Evolutionary conservation across 257 asterid species (phyloP), one percentile per base, ranked within the genome.

Genomic region (Gentiana straminea): DNA sequence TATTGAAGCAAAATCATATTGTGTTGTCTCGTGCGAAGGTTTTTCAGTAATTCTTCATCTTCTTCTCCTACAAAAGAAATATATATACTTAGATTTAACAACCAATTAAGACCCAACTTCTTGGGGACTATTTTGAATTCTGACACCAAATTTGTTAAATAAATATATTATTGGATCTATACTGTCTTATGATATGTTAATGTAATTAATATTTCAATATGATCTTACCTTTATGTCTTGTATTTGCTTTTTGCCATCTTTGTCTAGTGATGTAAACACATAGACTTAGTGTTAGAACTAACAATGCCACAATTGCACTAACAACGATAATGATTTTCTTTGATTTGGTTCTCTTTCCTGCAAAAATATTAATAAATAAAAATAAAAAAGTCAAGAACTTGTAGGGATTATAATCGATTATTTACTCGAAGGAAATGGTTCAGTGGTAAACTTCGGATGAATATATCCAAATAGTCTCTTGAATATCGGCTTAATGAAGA

Each of bases 1-100:
- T 49, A 75, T 49, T 35, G 63, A 54, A 51, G 46, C 54, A 34
- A 71, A 24, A 54, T 65, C 72, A 62, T 57, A 63, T 39, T 62
- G 73, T 52, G 35, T 32, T 3, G 62, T 37, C 12, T 60, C 59
- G n/a, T 43, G 24, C 24, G 24, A 24, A 24, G 24, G 24, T 0
- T 10, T 6, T 11, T 32, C 52, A 34, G 33, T 33, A 33, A 53
- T 59, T 9, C 24, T 24, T 33, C 49, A 52, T 67, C 56, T 45
- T 36, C 12, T 52, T 67, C 3, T 48, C 49, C 43, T 12, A 51
- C 34, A 51, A 5, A 11, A 35, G 55, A 38, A 33, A 50, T 49
- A 5, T 41, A 38, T 15, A 12, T 10, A 37, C 0, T 6, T 13
- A 36, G 47, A 38, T 6, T 33, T 15, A 35, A 35, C 41, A 32